Percentiles rank a stretch among this genome's conserved stretches.
Conservation (phyloP, 768 basidiomycete genomes). For the Lactarius deliciosus region DNA sequence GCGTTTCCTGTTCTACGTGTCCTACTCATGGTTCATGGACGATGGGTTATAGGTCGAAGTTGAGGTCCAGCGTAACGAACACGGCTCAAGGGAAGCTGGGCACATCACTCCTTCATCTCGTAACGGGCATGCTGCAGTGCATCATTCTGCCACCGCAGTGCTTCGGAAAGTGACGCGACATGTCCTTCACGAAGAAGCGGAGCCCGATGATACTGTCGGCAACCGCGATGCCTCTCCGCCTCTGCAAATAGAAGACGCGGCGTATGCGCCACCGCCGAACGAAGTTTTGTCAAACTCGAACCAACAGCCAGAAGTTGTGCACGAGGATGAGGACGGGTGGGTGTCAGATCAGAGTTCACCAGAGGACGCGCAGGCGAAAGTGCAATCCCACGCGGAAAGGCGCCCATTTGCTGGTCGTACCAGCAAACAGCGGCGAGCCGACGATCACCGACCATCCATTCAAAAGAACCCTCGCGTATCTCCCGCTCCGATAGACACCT, state of each 20-base stretch:
- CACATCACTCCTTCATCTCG: constrained; percentile 33
- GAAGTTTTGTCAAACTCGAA: background rate
- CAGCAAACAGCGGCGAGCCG: constrained; percentile 12
- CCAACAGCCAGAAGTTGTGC: constrained; percentile 19
- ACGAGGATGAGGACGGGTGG: constrained; percentile 57
- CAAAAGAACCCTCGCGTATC: constrained; percentile 5
- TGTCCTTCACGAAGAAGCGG: constrained; percentile 23
- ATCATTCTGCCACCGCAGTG: constrained; percentile 34
- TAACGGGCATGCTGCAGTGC: constrained; percentile 32
- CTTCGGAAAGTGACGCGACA: constrained; percentile 25
- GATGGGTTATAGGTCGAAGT: constrained; percentile 36
- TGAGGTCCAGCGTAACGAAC: constrained; percentile 38
- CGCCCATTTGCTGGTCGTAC: constrained; percentile 20
- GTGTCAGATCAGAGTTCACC: constrained; percentile 52
- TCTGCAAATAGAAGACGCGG: background rate
- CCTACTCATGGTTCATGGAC: background rate
- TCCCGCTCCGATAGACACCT: background rate
- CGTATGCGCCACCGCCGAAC: background rate
- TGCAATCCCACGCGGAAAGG: background rate
- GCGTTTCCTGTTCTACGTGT: constrained; percentile 28
- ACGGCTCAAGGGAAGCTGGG: constrained; percentile 34
- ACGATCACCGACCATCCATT: constrained; percentile 10
- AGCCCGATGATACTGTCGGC: constrained; percentile 21
- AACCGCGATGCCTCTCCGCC: background rate
- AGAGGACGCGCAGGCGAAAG: constrained; percentile 12